Conservation (phyloP, 164 flowering plant species). For the Warburgia ugandensis region DNA sequence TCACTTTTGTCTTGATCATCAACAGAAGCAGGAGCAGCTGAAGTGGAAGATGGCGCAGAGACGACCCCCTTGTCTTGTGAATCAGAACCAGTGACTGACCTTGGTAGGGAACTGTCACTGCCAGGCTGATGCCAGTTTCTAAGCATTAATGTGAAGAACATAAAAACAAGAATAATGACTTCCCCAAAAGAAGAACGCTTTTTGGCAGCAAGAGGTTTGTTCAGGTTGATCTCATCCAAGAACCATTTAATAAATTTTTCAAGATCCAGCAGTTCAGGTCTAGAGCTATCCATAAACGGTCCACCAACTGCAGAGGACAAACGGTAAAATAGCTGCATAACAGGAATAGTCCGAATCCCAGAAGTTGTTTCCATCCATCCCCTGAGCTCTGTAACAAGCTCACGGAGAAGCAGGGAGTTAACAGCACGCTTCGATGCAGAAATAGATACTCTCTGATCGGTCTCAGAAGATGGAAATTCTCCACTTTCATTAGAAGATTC, state of each 20-base stretch:
- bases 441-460: constrained; percentile 67
- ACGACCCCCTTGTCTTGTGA: constrained; percentile 42
- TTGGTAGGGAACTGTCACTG: constrained; percentile 45
- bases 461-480: constrained; percentile 55
- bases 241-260: constrained; percentile 86
- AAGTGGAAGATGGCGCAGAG: constrained; percentile 27
- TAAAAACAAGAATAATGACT: constrained; percentile 76
- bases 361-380: constrained; percentile 95
- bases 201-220: constrained; percentile 51
- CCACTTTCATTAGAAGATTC: constrained; percentile 70
- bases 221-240: constrained; percentile 77
- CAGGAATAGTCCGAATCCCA: constrained; percentile 76
- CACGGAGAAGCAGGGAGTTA: constrained; percentile 80
- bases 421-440: constrained; percentile 92
- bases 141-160: constrained; percentile 98
- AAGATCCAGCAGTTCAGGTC: constrained; percentile 63
- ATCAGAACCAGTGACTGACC: constrained; percentile 56
- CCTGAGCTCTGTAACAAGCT: constrained; percentile 72
- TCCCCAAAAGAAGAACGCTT: constrained; percentile 86
- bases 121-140: constrained; percentile 99
- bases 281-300: constrained; percentile 79
- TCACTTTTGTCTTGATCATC: constrained; percentile 74
- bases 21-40: constrained; percentile 29
- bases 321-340: constrained; percentile 92
- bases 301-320: constrained; percentile 94